Evolutionary conservation across 495 filamentous ascomycete species (phyloP).

Genomic region (Pyronema domesticum): DNA sequence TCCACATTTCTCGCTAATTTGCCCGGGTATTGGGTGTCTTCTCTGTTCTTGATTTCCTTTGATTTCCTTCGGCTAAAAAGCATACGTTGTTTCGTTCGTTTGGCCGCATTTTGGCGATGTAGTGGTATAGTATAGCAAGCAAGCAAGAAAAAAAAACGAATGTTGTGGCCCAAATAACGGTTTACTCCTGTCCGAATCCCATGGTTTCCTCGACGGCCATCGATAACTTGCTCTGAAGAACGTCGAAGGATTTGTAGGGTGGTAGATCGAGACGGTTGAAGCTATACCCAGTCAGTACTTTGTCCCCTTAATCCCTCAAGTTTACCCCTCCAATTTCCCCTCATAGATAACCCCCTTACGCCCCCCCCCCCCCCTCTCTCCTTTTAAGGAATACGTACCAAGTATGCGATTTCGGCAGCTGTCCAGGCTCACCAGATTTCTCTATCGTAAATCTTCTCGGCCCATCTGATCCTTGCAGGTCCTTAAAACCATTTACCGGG

Average conservation of each 20-base stretch:
- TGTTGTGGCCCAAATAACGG: too few relatives aligned
- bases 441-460: slow-evolving; percentile 94
- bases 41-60: too few relatives aligned
- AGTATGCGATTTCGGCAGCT: slow-evolving; percentile 92
- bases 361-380: background rate
- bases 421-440: slow-evolving; percentile 75
- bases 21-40: too few relatives aligned
- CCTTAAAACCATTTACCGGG: slow-evolving; percentile 98
- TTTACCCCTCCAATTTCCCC: too few relatives aligned
- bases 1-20: too few relatives aligned
- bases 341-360: too few relatives aligned
- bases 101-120: too few relatives aligned
- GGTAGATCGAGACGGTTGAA: slow-evolving; percentile 97
- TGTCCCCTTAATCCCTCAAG: slow-evolving; percentile 16
- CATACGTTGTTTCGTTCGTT: too few relatives aligned
- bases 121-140: too few relatives aligned
- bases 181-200: slow-evolving; percentile 92
- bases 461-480: slow-evolving; percentile 92
- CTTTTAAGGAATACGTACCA: slow-evolving; percentile 45
- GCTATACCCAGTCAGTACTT: slow-evolving; percentile 31
- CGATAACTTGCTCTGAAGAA: slow-evolving; percentile 71
- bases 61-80: too few relatives aligned
- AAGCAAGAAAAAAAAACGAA: too few relatives aligned
- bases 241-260: slow-evolving; percentile 74
- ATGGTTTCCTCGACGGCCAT: slow-evolving; percentile 98